Base-by-base conservation (phyloP, 257 asterid species). In the Forsythia viridissima region DNA sequence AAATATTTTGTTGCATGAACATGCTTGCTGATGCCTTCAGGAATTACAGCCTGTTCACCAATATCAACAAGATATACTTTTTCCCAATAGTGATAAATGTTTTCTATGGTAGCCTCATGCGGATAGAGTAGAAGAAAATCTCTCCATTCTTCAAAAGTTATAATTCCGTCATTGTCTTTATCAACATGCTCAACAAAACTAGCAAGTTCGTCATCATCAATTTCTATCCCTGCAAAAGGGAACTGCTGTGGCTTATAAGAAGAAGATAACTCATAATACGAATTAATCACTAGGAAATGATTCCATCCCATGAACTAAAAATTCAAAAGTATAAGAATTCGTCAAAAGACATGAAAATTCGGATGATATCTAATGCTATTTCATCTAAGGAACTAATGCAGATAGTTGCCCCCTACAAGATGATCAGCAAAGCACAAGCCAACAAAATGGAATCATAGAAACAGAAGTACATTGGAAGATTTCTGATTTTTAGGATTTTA, bases 121-220 rank as follows among this genome's bases (percentile, higher is more conserved):
- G 99, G 99, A 81, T 90, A 96, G 46, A 94, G 97, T 48, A 96
- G 88, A 52, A 96, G 90, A 83, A 96, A 94, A 80, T 96, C 98
- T 71, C 99, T 91, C 98, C 99, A 96, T 84, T 96, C 99, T 85
- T 92, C 98, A 44, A 96, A 96, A 59, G 98, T 94, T 78, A 96
- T 96, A 70, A 91, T 91, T 72, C 99, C 99, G 61, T 94, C 89
- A 77, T 94, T 96, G 86, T 94, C 98, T 77, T 96, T 94, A 83
- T 94, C 98, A 52, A 96, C 97, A 39, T 89, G 97, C 83, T 96
- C 99, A 74, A 96, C 99, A 83, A 96, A 96, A 78, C 96, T 89
- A 51, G 98, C 99, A 37, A 94, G 98, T 83, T 96, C 98, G 24
- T 91, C 92, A 81, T 92, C 98, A 72, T 90, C 91, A 5, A 96